Percentiles rank a stretch among this genome's conserved stretches.
Evolutionary conservation across 169 alveolate species (phyloP).

Genomic region (Ichthyophthirius multifiliis): DNA sequence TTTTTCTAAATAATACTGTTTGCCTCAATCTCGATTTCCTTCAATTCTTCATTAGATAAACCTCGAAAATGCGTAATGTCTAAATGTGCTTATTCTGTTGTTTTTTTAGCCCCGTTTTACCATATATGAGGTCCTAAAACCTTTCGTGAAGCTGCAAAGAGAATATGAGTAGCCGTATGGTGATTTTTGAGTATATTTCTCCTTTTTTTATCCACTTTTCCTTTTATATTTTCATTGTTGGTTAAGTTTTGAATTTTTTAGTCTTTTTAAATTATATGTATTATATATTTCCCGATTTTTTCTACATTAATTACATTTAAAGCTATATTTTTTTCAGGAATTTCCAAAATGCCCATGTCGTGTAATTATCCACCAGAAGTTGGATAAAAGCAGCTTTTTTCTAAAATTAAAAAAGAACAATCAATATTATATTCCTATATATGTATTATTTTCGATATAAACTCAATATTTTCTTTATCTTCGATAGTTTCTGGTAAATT

Average conservation of each 20-base stretch:
- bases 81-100: constrained; percentile 80
- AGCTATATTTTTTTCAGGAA: constrained; percentile 40
- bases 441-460: constrained; percentile 51
- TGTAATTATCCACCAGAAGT: constrained; percentile 84
- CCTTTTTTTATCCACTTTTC: constrained; percentile 69
- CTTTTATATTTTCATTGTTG: constrained; percentile 53
- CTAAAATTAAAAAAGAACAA: constrained; percentile 71
- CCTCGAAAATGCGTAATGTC: constrained; percentile 85
- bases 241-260: constrained; percentile 51
- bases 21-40: constrained; percentile 77
- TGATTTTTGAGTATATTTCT: constrained; percentile 79
- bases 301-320: constrained; percentile 69
- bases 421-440: constrained; percentile 63
- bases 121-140: constrained; percentile 88
- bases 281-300: constrained; percentile 81
- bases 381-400: constrained; percentile 78
- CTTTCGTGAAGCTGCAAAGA: constrained; percentile 81
- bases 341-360: constrained; percentile 71
- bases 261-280: constrained; percentile 73
- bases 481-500: constrained; percentile 73
- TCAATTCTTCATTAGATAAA: constrained; percentile 76
- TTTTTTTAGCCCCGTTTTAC: constrained; percentile 89
- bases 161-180: constrained; percentile 88
- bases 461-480: constrained; percentile 68
- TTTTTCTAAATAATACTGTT: constrained; percentile 74